Evolutionary conservation across 257 asterid species (phyloP).

Genomic region (Sherardia arvensis): DNA sequence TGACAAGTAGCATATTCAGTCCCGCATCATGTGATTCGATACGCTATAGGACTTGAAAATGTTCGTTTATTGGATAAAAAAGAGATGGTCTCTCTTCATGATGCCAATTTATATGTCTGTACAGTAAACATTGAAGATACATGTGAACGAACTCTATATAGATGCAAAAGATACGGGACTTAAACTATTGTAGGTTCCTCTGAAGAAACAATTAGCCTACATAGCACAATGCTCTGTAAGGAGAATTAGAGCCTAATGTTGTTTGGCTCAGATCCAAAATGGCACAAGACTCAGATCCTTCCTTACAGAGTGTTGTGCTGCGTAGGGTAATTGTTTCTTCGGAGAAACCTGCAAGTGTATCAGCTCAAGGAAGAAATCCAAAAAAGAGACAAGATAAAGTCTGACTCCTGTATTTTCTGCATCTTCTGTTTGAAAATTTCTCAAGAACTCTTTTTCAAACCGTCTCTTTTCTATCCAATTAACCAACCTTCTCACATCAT

Average conservation of each 20-base stretch:
- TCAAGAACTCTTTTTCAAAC: constrained; percentile 57
- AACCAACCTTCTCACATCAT: constrained; percentile 82
- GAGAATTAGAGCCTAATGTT: constrained; percentile 68
- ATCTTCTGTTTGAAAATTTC: constrained; percentile 77
- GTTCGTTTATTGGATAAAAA: constrained; percentile 84
- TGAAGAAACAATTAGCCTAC: constrained; percentile 61
- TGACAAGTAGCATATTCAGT: constrained; percentile 87
- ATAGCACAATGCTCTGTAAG: constrained; percentile 57
- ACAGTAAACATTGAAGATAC: too few species aligned
- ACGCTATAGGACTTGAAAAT: constrained; percentile 81
- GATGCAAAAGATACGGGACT: constrained; percentile 56
- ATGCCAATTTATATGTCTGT: constrained; percentile 62
- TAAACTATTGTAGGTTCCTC: constrained; percentile 50
- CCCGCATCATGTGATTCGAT: constrained; percentile 61
- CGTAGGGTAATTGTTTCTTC: constrained; percentile 67
- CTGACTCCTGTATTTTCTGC: constrained; percentile 59
- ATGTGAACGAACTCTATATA: constrained; percentile 47
- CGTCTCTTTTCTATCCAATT: constrained; percentile 86
- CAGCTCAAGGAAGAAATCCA: constrained; percentile 69
- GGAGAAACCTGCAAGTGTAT: constrained; percentile 51
- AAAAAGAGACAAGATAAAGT: constrained; percentile 62
- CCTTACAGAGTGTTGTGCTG: constrained; percentile 61
- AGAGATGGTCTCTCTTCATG: constrained; percentile 84
- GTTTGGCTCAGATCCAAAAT: constrained; percentile 82
- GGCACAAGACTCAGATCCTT: constrained; percentile 62